phyloP scores from a whole-genome alignment of 768 basidiomycete species.

The Boletus pseudopeckii region DNA sequence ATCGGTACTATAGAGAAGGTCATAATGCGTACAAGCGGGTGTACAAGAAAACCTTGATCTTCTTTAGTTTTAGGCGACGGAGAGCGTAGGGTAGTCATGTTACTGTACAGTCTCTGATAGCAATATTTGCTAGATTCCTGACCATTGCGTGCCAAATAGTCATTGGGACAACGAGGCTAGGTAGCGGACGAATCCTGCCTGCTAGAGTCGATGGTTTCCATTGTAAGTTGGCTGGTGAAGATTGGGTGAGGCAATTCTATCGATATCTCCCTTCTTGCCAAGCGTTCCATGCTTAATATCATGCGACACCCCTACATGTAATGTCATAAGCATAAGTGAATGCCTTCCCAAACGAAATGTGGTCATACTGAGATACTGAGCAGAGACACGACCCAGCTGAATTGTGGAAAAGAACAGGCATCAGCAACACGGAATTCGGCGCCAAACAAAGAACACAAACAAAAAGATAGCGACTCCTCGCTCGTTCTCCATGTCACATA shows the following conservation, averaged over 20 bases:
- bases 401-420: neutral
- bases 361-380: slow-evolving; percentile 14
- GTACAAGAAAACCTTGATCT: neutral
- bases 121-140: neutral
- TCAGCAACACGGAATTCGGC: slow-evolving; percentile 1
- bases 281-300: slow-evolving; percentile 20
- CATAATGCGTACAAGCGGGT: neutral
- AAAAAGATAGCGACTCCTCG: neutral
- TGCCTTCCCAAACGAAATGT: neutral
- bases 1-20: neutral
- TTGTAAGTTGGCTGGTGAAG: slow-evolving; percentile 13
- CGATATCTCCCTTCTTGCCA: slow-evolving; percentile 5
- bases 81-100: neutral
- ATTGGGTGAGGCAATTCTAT: neutral
- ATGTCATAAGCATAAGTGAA: neutral
- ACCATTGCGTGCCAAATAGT: neutral
- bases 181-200: neutral
- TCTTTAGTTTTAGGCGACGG: neutral
- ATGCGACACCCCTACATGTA: slow-evolving; percentile 23
- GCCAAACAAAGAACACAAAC: slow-evolving; percentile 1
- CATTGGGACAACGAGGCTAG: neutral
- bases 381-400: slow-evolving; percentile 14
- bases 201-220: neutral
- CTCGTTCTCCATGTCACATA: neutral
- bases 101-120: neutral